A percentile compares a stretch with the other conserved stretches of the same genome.
phyloP scores from a whole-genome alignment of 225 moss, liverwort and hornwort genomes.

The Pseudisothecium myosuroides region DNA sequence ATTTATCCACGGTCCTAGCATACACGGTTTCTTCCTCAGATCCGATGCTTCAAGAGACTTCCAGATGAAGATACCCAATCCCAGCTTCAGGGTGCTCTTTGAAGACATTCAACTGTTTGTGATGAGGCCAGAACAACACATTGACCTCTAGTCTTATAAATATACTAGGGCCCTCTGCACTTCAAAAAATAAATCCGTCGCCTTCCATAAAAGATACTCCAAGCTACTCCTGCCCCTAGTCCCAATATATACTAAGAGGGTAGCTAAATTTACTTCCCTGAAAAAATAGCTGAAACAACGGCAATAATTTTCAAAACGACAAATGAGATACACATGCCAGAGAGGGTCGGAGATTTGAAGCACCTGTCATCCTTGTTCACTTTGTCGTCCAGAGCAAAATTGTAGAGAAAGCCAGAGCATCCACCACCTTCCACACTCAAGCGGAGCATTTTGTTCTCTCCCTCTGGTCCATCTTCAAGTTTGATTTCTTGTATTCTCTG shows the following conservation, averaged over 20 bases:
- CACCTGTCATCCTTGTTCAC: constrained; percentile 77
- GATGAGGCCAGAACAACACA: background rate
- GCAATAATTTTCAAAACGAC: background rate
- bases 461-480: constrained; percentile 56
- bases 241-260: background rate
- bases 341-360: background rate
- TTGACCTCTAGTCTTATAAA: background rate
- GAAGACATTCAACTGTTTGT: background rate
- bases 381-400: constrained; percentile 68
- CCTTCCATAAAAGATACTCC: background rate
- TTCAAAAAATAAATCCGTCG: background rate
- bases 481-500: constrained; percentile 80
- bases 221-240: background rate
- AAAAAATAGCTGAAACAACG: background rate
- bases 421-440: constrained; percentile 95
- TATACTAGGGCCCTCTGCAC: no score
- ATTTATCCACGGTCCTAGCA: background rate
- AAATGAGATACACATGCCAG: background rate
- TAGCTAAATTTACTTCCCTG: background rate
- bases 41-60: background rate
- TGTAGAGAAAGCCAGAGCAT: constrained; percentile 87
- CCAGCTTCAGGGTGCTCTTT: background rate
- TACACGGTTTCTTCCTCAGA: background rate
- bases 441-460: constrained; percentile 60
- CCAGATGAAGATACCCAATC: background rate